A percentile compares a stretch with the other conserved stretches of the same genome.
These are phyloP conservation scores for Penicillium sp. DNA, from an alignment of 2,329 filamentous ascomycete species.

Conservation along the genomic window DNA sequence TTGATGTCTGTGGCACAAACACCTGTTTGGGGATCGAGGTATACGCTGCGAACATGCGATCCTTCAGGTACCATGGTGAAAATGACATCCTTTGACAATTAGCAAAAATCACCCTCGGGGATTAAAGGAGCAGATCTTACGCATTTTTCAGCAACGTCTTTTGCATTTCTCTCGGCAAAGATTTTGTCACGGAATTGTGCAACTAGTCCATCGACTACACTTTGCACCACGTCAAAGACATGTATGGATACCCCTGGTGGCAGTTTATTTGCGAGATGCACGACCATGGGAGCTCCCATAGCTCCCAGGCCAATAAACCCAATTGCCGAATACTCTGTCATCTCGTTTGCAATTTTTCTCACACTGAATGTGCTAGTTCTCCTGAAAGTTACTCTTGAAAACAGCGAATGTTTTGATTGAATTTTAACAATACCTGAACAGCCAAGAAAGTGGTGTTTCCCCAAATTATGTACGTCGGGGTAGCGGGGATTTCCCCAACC, in stretches of 20 bases:
- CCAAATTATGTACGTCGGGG: not conserved
- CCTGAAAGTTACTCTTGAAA: not conserved
- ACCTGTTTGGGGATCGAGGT: slow-evolving; percentile 43
- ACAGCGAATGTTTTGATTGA: too few relatives aligned
- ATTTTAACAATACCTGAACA: too few relatives aligned
- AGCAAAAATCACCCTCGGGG: not conserved
- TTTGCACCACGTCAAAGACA: slow-evolving; percentile 47
- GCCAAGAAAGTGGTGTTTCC: too few relatives aligned
- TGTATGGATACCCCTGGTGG: slow-evolving; percentile 41
- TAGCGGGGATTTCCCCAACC: not conserved
- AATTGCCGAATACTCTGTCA: slow-evolving; percentile 10
- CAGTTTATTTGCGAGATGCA: slow-evolving; percentile 48
- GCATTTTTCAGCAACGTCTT: slow-evolving; percentile 48
- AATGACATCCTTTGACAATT: slow-evolving; percentile 41
- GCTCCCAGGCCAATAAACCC: slow-evolving; percentile 54
- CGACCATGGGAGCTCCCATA: slow-evolving; percentile 54
- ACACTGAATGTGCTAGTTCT: not conserved
- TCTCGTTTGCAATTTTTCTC: not conserved
- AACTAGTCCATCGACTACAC: slow-evolving; percentile 42
- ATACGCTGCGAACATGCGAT: slow-evolving; percentile 49
- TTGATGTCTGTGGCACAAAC: slow-evolving; percentile 40
- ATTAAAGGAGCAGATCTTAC: slow-evolving; percentile 32
- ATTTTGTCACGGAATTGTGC: slow-evolving; percentile 38
- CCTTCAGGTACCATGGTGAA: slow-evolving; percentile 55
- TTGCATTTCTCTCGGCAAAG: slow-evolving; percentile 39